phyloP scores from a whole-genome alignment of 1,139 yeast species.

The Chernovozyma aurita region DNA sequence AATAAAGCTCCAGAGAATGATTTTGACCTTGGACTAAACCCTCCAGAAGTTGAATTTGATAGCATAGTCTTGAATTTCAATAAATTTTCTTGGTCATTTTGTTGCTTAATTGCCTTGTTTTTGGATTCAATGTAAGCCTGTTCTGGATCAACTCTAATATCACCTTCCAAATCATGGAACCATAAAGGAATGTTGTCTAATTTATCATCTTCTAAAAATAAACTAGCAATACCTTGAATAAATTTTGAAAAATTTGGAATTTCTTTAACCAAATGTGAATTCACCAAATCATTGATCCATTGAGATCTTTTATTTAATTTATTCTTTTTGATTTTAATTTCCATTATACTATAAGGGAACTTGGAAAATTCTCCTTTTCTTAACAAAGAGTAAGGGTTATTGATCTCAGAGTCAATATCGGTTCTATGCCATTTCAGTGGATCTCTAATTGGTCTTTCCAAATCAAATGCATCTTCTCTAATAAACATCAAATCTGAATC shows the following conservation, averaged over 20 bases:
- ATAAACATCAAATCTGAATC: slow-evolving; percentile 86
- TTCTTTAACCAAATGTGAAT: slow-evolving; percentile 80
- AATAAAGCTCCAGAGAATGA: slow-evolving; percentile 40
- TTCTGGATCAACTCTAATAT: slow-evolving; percentile 70
- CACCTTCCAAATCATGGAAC: slow-evolving; percentile 85
- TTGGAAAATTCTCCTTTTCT: slow-evolving; percentile 83
- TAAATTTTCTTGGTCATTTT: slow-evolving; percentile 46
- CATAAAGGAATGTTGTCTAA: slow-evolving; percentile 90
- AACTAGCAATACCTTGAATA: slow-evolving; percentile 83
- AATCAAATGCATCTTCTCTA: slow-evolving; percentile 86
- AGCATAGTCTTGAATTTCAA: slow-evolving; percentile 41
- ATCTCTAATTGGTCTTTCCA: slow-evolving; percentile 81
- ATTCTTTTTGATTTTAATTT: slow-evolving; percentile 66
- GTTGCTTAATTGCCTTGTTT: slow-evolving; percentile 33
- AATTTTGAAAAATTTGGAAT: slow-evolving; percentile 89
- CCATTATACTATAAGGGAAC: slow-evolving; percentile 91
- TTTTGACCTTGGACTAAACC: slow-evolving; percentile 34
- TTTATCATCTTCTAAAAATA: slow-evolving; percentile 86
- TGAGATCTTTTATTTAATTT: slow-evolving; percentile 41
- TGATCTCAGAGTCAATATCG: slow-evolving; percentile 76
- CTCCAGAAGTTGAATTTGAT: slow-evolving; percentile 23
- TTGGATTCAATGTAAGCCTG: slow-evolving; percentile 62
- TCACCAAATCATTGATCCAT: slow-evolving; percentile 87
- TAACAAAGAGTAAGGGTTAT: slow-evolving; percentile 65
- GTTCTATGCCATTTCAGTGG: slow-evolving; percentile 88